phyloP scores from a whole-genome alignment of 2,329 filamentous ascomycete genomes.

The Coniochaeta sp. region DNA sequence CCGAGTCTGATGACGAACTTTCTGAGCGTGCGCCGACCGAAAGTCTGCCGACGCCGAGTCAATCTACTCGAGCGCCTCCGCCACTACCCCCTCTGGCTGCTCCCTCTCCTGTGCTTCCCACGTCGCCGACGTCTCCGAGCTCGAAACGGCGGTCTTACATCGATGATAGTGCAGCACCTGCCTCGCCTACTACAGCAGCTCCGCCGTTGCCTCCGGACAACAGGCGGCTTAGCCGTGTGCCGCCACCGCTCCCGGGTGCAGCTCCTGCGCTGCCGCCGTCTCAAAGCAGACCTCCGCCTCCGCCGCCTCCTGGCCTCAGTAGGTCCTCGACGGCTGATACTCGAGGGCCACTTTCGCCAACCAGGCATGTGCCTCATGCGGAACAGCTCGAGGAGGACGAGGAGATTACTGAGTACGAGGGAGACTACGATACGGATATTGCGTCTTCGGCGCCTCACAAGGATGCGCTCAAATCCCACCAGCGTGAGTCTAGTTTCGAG shows the following conservation, averaged over 20 bases:
- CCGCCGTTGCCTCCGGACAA: constrained; percentile 29
- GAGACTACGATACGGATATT: constrained; percentile 97
- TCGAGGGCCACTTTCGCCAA: constrained; percentile 30
- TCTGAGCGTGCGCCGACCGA: constrained; percentile 44
- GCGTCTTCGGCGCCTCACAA: constrained; percentile 90
- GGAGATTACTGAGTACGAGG: constrained; percentile 89
- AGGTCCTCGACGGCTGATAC: constrained; percentile 54
- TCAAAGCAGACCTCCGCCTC: constrained; percentile 58
- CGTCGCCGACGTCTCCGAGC: constrained; percentile 37
- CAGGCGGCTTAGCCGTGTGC: constrained; percentile 50
- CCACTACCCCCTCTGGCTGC: constrained; percentile 37
- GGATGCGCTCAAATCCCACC: constrained; percentile 80
- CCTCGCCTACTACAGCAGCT: constrained; percentile 23
- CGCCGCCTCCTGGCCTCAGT: constrained; percentile 54
- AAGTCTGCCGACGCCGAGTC: constrained; percentile 27
- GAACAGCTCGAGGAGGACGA: constrained; percentile 65
- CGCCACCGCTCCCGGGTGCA: constrained; percentile 53
- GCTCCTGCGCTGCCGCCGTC: constrained; percentile 37
- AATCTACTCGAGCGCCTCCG: constrained; percentile 28
- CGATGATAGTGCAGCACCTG: constrained; percentile 26
- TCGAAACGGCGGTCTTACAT: constrained; percentile 22
- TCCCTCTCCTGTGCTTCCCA: constrained; percentile 27
- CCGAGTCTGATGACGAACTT: constrained; percentile 83
- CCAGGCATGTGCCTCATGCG: constrained; percentile 30
- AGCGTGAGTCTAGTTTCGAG: constrained; percentile 69